Evolutionary conservation across 441 rosid species (phyloP).

Genomic region (Syzygium syzygioides): DNA sequence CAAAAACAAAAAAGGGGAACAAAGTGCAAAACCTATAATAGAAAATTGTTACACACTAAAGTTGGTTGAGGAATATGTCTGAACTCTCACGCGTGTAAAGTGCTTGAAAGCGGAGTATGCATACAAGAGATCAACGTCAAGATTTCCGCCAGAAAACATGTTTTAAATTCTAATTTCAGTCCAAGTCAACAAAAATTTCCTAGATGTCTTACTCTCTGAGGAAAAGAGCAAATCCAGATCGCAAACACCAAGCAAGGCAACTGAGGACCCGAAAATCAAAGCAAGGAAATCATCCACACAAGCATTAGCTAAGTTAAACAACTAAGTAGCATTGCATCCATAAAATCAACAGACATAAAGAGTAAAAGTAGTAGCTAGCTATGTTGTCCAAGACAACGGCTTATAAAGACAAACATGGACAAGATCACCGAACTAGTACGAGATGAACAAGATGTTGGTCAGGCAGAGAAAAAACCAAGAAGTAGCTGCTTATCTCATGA

Average conservation of each 20-base stretch:
- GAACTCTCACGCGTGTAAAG: not conserved
- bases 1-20: not conserved
- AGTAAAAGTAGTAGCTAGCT: not conserved
- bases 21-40: not conserved
- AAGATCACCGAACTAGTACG: not conserved
- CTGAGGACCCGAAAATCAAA: not conserved
- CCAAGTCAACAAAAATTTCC: not conserved
- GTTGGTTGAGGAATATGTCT: not conserved
- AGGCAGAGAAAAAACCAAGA: not conserved
- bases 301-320: not conserved
- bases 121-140: not conserved
- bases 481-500: not conserved
- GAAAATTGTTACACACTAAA: not conserved
- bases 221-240: not conserved
- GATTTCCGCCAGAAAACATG: not conserved
- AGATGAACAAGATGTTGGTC: not conserved
- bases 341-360: not conserved
- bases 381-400: not conserved
- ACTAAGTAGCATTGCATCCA: not conserved
- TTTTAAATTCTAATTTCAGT: not conserved
- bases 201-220: not conserved
- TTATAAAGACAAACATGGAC: not conserved
- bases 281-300: not conserved
- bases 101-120: not conserved
- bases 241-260: not conserved